Conservation (phyloP, 164 flowering plant species). For the Sextonia rubra region DNA sequence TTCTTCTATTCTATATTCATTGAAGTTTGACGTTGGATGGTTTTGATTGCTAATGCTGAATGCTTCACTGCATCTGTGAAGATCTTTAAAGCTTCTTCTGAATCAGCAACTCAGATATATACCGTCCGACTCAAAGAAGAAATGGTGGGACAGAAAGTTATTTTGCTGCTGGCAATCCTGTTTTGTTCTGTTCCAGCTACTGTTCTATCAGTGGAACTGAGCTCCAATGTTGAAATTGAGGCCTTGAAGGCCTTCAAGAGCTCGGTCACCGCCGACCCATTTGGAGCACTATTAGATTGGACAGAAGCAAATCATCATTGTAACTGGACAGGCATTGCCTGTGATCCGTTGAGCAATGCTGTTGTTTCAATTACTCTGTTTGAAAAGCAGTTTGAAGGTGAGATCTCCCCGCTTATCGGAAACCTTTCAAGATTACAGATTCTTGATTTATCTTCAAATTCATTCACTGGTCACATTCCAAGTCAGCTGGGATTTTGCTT, state of each 20-base stretch:
- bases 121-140: not conserved
- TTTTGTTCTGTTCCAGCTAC: not conserved
- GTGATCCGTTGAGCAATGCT: slow-evolving; percentile 28
- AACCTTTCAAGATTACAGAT: slow-evolving; percentile 61
- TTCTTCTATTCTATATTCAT: not conserved
- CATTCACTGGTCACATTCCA: slow-evolving; percentile 52
- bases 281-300: slow-evolving; percentile 53
- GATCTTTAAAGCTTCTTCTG: not conserved
- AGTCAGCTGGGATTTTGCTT: slow-evolving; percentile 38
- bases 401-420: slow-evolving; percentile 54
- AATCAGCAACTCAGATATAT: not conserved
- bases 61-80: not conserved
- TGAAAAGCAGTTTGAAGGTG: slow-evolving; percentile 46
- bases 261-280: slow-evolving; percentile 47
- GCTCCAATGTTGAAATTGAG: slow-evolving; percentile 32
- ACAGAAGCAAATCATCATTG: slow-evolving; percentile 42
- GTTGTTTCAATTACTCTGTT: slow-evolving; percentile 44
- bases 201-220: not conserved
- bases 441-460: slow-evolving; percentile 56
- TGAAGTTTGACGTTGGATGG: not conserved
- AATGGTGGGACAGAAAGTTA: not conserved
- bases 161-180: not conserved
- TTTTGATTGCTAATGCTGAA: not conserved
- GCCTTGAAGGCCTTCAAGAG: slow-evolving; percentile 64
- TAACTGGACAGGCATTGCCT: slow-evolving; percentile 76